Evolutionary conservation across 257 asterid species (phyloP).

Genomic region (Nicotiana attenuata): DNA sequence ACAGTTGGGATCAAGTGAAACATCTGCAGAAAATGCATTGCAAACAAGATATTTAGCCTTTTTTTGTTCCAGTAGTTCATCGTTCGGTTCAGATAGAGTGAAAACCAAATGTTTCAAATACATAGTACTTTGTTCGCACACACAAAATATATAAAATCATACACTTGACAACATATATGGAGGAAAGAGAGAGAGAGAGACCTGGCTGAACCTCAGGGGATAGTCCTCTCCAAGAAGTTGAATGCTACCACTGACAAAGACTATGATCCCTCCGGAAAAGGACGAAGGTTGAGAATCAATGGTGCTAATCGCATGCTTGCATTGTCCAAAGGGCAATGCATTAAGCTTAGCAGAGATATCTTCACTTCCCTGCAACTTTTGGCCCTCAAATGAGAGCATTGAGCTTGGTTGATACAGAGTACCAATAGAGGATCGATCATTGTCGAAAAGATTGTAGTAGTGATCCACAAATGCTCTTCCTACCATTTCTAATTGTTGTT

Average conservation of each 20-base stretch:
- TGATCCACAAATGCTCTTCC: slow-evolving; percentile 52
- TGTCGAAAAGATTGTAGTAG: slow-evolving; percentile 42
- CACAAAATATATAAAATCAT: neutral
- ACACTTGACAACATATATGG: neutral
- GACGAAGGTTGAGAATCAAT: slow-evolving; percentile 49
- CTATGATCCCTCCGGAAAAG: slow-evolving; percentile 36
- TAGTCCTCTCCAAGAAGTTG: slow-evolving; percentile 46
- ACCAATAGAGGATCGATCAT: slow-evolving; percentile 26
- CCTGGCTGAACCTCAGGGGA: slow-evolving; percentile 65
- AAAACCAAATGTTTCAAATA: neutral
- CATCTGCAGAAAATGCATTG: slow-evolving; percentile 35
- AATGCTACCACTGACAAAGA: slow-evolving; percentile 57
- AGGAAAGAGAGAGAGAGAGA: neutral
- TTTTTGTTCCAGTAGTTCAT: neutral
- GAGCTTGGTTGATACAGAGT: slow-evolving; percentile 44
- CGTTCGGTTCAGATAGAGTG: neutral
- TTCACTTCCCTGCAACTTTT: slow-evolving; percentile 32
- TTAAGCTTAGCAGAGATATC: slow-evolving; percentile 37
- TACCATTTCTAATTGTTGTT: slow-evolving; percentile 34
- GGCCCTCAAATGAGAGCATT: slow-evolving; percentile 56
- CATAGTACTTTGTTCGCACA: neutral
- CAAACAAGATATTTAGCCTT: neutral
- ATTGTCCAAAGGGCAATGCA: slow-evolving; percentile 46
- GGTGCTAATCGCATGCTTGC: slow-evolving; percentile 49
- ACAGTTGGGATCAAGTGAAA: slow-evolving; percentile 48